phyloP scores from a whole-genome alignment of 352 stramenopile species.

The Globisporangium apiculatum region DNA sequence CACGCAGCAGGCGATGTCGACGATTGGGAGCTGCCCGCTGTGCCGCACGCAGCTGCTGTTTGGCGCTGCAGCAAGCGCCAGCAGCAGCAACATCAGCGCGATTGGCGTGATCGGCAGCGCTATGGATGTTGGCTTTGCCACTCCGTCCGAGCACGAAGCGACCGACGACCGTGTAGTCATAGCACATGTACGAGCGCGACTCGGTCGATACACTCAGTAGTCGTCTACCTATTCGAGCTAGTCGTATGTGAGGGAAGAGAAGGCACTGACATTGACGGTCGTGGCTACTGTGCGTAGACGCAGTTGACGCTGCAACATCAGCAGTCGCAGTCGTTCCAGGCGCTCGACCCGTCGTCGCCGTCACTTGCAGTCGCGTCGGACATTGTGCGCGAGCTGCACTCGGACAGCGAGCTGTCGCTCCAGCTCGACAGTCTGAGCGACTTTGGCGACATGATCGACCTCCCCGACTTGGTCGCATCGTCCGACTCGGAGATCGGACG shows the following conservation, averaged over 20 bases:
- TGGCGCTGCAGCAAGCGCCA: not conserved
- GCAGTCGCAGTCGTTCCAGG: not conserved
- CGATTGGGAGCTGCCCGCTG: slow-evolving; percentile 31
- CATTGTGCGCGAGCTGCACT: slow-evolving; percentile 16
- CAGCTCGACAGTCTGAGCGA: slow-evolving; percentile 45
- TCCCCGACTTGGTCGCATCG: slow-evolving; percentile 42
- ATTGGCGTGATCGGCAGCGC: not conserved
- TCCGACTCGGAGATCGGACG: slow-evolving; percentile 22
- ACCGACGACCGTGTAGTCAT: not conserved
- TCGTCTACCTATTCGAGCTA: not conserved
- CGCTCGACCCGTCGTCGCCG: slow-evolving; percentile 1
- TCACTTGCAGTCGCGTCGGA: slow-evolving; percentile 1
- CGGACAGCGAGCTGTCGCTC: slow-evolving; percentile 25
- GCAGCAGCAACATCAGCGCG: not conserved
- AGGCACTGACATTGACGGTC: not conserved
- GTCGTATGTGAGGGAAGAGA: not conserved
- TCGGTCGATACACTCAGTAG: not conserved
- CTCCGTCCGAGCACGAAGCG: not conserved
- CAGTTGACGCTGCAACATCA: not conserved
- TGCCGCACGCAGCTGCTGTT: slow-evolving; percentile 49
- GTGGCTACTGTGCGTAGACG: not conserved
- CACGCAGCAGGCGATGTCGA: slow-evolving; percentile 37
- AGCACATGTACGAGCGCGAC: not conserved
- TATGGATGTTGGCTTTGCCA: not conserved
- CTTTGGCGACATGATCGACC: slow-evolving; percentile 49